Conservation (phyloP, 805 yeast species). For the Teunomyces cretensis region DNA sequence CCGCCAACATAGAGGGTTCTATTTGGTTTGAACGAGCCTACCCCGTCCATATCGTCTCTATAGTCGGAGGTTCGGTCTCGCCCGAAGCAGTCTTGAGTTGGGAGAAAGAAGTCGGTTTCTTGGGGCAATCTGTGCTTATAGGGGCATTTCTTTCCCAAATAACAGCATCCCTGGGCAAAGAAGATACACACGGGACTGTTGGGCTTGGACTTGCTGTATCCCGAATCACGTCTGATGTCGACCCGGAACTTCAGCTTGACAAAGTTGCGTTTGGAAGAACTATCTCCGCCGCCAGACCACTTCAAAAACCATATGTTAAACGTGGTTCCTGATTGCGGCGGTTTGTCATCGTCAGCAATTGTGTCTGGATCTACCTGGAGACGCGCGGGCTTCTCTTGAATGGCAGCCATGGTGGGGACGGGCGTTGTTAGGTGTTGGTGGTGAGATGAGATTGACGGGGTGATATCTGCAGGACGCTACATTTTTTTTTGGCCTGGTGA, state of each 20-base stretch:
- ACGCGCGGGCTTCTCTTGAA: slow-evolving; percentile 52
- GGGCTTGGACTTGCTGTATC: slow-evolving; percentile 69
- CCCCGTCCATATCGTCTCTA: slow-evolving; percentile 92
- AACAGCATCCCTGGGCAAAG: slow-evolving; percentile 88
- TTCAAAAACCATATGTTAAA: slow-evolving; percentile 87
- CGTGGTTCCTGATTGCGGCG: slow-evolving; percentile 76
- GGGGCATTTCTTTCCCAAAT: slow-evolving; percentile 71
- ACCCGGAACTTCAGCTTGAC: slow-evolving; percentile 60
- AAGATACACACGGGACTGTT: slow-evolving; percentile 66
- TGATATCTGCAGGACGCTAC: neutral
- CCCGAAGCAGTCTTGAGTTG: slow-evolving; percentile 87
- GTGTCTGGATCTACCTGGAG: slow-evolving; percentile 67
- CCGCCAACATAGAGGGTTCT: slow-evolving; percentile 77
- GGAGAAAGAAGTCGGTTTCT: slow-evolving; percentile 54
- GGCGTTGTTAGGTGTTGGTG: neutral
- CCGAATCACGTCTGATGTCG: slow-evolving; percentile 62
- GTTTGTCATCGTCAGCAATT: slow-evolving; percentile 57
- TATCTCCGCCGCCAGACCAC: slow-evolving; percentile 78
- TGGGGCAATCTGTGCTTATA: slow-evolving; percentile 77
- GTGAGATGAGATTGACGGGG: neutral
- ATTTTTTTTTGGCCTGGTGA: neutral
- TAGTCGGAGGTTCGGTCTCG: slow-evolving; percentile 80
- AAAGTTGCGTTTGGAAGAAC: slow-evolving; percentile 42
- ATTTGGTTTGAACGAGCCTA: slow-evolving; percentile 77
- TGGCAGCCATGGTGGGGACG: neutral